These are phyloP conservation scores for Colletotrichum caudatum DNA, from an alignment of 2,329 filamentous ascomycete species.

Conservation along the genomic window DNA sequence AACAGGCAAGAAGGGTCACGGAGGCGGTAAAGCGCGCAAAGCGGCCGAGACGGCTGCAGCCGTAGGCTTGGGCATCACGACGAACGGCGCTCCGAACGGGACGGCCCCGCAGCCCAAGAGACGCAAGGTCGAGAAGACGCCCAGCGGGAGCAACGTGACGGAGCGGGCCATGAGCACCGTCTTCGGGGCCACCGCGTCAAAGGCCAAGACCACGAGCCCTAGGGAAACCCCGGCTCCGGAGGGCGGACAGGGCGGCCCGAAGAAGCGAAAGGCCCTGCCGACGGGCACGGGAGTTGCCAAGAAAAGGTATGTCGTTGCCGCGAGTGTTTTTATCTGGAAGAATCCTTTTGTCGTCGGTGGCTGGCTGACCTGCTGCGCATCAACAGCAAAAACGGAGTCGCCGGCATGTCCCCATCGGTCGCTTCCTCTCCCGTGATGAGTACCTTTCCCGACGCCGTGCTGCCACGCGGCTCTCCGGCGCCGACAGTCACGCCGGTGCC, in stretches of 20 bases:
- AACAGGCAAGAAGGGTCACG: slow-evolving; percentile 70
- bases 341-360: not conserved
- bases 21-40: slow-evolving; percentile 73
- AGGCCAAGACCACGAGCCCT: slow-evolving; percentile 73
- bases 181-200: slow-evolving; percentile 62
- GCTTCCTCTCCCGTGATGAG: slow-evolving; percentile 82
- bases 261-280: slow-evolving; percentile 76
- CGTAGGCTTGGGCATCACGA: slow-evolving; percentile 75
- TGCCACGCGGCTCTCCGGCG: slow-evolving; percentile 68
- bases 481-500: slow-evolving; percentile 53
- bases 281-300: slow-evolving; percentile 78
- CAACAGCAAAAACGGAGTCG: slow-evolving; percentile 52
- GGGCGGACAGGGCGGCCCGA: slow-evolving; percentile 69
- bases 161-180: slow-evolving; percentile 77
- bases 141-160: slow-evolving; percentile 64
- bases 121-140: slow-evolving; percentile 81
- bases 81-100: slow-evolving; percentile 62
- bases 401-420: slow-evolving; percentile 74
- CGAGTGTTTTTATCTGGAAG: not conserved
- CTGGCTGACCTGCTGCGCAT: slow-evolving; percentile 39
- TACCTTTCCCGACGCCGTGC: slow-evolving; percentile 73
- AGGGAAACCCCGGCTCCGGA: slow-evolving; percentile 77
- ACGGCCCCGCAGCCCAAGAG: slow-evolving; percentile 75
- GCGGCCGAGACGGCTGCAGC: slow-evolving; percentile 62
- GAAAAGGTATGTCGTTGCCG: slow-evolving; percentile 71